Base-by-base conservation (phyloP, 208 protist species). In the Polymyxa betae region DNA sequence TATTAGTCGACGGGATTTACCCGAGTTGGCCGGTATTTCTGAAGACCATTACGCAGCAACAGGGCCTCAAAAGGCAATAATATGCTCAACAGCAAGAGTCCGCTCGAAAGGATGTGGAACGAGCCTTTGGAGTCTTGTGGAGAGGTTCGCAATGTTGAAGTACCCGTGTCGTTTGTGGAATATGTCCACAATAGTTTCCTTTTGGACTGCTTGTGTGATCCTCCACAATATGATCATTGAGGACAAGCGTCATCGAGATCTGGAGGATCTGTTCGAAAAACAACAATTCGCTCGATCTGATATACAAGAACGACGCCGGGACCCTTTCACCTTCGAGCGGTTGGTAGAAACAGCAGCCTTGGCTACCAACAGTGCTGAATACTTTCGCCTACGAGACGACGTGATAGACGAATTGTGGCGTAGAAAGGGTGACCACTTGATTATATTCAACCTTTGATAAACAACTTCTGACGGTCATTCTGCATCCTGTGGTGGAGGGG, bases 181-280 rank as follows among this genome's bases (percentile, higher is more conserved):
- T 66, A 29, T 66, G 20, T 16, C 16, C 29, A 66, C 54, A 29
- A 66, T 66, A 32, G 29, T 66, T 29, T 32, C 54, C 54, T 32
- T 66, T 16, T 16, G 16, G 20, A 16, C 29, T 16, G 54, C 54
- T 16, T 66, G 54, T 29, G 54, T 66, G 16, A 66, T 66, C 16
- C 54, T 66, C 20, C 54, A 66, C 54, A 66, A 66, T 29, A 66
- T 66, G 54, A 66, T 66, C 54, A 66, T 66, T 29, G 54, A 66
- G 54, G 54, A 66, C 29, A 29, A 66, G 29, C 54, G 54, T 29
- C 20, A 66, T 66, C 20, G 20, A 66, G 54, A 66, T 29, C 54
- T 66, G 54, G 54, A 66, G 20, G 54, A 66, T 29, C 16, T 66
- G 20, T 66, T 66, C 54, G 54, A 66, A 32, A 29, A 29, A 29